Conservation (phyloP, 1,139 yeast species). For the Torulaspora globosa region DNA sequence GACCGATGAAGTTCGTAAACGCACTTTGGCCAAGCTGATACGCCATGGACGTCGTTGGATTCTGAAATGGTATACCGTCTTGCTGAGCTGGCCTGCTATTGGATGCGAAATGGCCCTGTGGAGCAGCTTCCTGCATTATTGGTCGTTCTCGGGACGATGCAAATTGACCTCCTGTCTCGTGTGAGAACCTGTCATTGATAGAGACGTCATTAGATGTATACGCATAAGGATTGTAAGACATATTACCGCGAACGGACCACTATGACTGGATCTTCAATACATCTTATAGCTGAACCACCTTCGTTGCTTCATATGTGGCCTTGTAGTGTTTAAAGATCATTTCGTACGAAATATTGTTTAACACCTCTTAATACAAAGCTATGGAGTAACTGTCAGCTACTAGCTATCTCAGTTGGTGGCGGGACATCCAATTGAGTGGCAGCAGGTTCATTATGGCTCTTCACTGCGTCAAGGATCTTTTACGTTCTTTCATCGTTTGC, state of each 20-base stretch:
- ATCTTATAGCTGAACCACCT: neutral
- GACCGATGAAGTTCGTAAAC: conserved; percentile 43
- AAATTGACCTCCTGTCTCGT: conserved; percentile 8
- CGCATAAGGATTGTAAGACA: conserved; percentile 43
- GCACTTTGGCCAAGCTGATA: conserved; percentile 87
- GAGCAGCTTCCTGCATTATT: conserved; percentile 31
- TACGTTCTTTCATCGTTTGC: neutral
- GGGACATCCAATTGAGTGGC: neutral
- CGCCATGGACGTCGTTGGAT: conserved; percentile 81
- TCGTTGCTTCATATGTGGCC: neutral
- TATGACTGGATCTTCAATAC: neutral
- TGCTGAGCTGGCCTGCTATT: conserved; percentile 1
- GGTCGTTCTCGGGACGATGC: conserved; percentile 9
- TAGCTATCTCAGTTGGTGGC: neutral
- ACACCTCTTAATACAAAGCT: too few relatives aligned
- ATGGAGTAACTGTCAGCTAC: neutral
- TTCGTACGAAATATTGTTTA: too few relatives aligned
- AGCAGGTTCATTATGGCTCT: neutral
- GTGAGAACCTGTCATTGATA: conserved; percentile 22
- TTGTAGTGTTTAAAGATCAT: too few relatives aligned
- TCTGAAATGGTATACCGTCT: conserved; percentile 39
- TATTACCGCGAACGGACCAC: conserved; percentile 10
- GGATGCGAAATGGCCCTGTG: conserved; percentile 1
- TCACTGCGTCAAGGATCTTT: too few relatives aligned
- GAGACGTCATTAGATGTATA: conserved; percentile 20